Conservation (phyloP, 768 basidiomycete genomes). For the Mycena galopus region DNA sequence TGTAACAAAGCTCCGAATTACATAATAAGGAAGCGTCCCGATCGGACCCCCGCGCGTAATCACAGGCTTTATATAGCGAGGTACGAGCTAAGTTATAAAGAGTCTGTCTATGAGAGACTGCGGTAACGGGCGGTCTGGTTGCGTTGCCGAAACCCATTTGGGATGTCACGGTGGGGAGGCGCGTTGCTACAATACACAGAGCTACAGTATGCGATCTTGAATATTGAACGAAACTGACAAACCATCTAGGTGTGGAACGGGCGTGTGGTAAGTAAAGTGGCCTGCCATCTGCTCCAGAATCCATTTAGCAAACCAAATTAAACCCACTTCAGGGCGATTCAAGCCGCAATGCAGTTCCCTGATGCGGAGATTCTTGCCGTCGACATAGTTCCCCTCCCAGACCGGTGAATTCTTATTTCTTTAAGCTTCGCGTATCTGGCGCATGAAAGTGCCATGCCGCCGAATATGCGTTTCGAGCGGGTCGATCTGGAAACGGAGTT, state of each 20-base stretch:
- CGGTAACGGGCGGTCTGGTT: too few species aligned
- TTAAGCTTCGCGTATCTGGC: background rate
- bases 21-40: too few species aligned
- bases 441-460: background rate
- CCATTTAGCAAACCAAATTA: background rate
- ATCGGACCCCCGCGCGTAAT: too few species aligned
- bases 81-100: too few species aligned
- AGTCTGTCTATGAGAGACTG: too few species aligned
- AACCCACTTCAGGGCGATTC: background rate
- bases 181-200: too few species aligned
- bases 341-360: background rate
- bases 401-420: background rate
- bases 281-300: background rate
- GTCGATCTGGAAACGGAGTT: background rate
- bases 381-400: background rate
- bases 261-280: background rate
- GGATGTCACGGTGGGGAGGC: too few species aligned
- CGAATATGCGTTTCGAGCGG: too few species aligned
- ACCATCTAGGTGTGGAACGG: background rate
- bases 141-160: too few species aligned
- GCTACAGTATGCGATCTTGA: background rate
- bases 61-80: too few species aligned
- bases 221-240: background rate
- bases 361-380: background rate
- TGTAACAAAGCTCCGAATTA: too few species aligned